These are phyloP conservation scores for Infundibulicybe gibba DNA, from an alignment of 768 basidiomycete genomes.

Conservation along the genomic window DNA sequence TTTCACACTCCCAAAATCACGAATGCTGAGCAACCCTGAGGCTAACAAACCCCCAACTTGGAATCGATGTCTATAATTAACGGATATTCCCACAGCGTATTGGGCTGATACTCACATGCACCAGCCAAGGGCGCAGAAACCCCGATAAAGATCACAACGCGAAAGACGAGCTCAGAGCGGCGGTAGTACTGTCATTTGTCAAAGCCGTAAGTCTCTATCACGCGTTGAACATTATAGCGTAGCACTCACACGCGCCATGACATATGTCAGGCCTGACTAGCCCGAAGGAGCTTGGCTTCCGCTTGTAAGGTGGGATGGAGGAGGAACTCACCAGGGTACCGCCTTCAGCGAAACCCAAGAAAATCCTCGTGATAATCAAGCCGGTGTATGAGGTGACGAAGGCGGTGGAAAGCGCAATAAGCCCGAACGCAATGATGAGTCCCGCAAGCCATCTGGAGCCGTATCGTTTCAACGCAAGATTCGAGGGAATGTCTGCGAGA, in stretches of 20 bases:
- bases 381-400: slow-evolving; percentile 17
- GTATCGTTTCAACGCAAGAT: slow-evolving; percentile 15
- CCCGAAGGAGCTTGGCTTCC: not conserved
- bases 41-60: slow-evolving; percentile 34
- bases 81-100: not conserved
- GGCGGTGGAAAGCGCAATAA: slow-evolving; percentile 16
- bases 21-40: slow-evolving; percentile 28
- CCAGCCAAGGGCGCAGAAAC: slow-evolving; percentile 28
- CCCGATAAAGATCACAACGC: slow-evolving; percentile 33
- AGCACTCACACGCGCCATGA: slow-evolving; percentile 14
- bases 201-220: not conserved
- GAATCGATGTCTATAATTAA: not conserved
- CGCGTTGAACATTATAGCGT: no score
- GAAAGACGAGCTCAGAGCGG: slow-evolving; percentile 27
- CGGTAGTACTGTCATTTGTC: slow-evolving; percentile 23
- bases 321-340: slow-evolving; percentile 14
- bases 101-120: slow-evolving; percentile 20
- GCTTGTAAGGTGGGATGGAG: no score
- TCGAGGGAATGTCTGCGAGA: slow-evolving; percentile 17
- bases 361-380: slow-evolving; percentile 17
- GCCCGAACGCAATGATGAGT: slow-evolving; percentile 14
- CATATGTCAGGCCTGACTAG: slow-evolving; percentile 16
- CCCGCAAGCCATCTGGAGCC: slow-evolving; percentile 17
- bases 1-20: slow-evolving; percentile 25
- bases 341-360: slow-evolving; percentile 20